phyloP scores from a whole-genome alignment of 2,329 filamentous ascomycete genomes.

The Phoma sp. region DNA sequence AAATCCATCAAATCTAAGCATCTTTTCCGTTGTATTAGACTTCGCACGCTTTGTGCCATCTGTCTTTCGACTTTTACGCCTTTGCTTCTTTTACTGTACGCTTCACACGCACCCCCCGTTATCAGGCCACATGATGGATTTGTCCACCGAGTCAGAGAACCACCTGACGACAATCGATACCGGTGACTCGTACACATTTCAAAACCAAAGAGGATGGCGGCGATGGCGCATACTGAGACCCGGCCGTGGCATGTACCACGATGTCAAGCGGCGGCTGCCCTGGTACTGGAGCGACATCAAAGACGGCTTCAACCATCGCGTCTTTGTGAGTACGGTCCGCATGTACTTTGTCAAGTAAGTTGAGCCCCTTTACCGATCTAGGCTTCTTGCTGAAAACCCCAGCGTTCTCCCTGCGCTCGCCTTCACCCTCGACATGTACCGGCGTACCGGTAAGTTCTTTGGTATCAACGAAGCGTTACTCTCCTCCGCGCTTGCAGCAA shows the following conservation, averaged over 20 bases:
- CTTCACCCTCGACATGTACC: constrained; percentile 66
- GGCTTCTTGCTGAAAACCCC: constrained; percentile 1
- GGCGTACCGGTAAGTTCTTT: constrained; percentile 62
- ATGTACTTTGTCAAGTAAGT: constrained; percentile 66
- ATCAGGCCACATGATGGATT: no score
- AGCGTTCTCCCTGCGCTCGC: constrained; percentile 65
- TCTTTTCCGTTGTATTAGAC: no score
- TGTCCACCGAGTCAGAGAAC: no score
- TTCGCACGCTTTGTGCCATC: no score
- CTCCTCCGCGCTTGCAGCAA: constrained; percentile 62
- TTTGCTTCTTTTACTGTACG: no score
- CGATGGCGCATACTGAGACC: constrained; percentile 53
- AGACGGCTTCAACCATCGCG: constrained; percentile 64
- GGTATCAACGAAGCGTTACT: constrained; percentile 66
- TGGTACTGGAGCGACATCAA: constrained; percentile 64
- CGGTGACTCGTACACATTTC: constrained; percentile 44
- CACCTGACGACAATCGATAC: constrained; percentile 27
- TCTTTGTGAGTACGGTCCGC: constrained; percentile 61
- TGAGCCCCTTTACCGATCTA: no score
- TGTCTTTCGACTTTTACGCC: no score
- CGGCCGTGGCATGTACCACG: constrained; percentile 62
- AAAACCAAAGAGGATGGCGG: constrained; percentile 51
- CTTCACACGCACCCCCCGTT: no score
- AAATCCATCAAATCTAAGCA: no score
- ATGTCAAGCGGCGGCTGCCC: constrained; percentile 60